Base-by-base conservation (phyloP, 2,329 filamentous ascomycete species). In the Plenodomus biglobosus region DNA sequence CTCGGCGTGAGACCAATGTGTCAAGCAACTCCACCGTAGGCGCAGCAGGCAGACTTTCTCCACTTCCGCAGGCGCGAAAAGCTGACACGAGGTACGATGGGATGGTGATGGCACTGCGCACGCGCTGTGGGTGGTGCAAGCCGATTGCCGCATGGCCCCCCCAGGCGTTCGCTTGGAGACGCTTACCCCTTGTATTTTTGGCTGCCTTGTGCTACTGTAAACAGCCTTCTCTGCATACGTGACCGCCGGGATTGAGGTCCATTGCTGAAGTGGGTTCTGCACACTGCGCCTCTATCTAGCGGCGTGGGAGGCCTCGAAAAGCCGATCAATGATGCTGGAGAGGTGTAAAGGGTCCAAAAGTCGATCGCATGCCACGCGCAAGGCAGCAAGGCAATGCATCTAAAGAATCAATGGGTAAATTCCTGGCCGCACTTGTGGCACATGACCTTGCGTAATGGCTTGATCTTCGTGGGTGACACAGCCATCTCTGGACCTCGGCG, bases 101-200 rank as follows among this genome's bases (percentile, higher is more conserved):
- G 34, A 19, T 13, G 27, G 15, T 21, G 16, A 41, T 35, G 35
- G 38, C 42, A 41, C 15, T 17, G 7, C 35, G 35, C 18, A 15
- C 27, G 30, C 24, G 38, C 19, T 19, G 37, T 41, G 38, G 30
- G 21, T 46, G 34, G 40, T 32, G 43, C 42, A 39, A 39, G 47
- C 30, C 18, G 39, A 32, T 42, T 40, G 46, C 46, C 35, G 42
- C 45, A 38, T 48, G 42, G 46, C 46, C 50, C 55, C 56, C 53
- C 40, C 44, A n/a, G n/a, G 13, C 37, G 42, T 52, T 56, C 48
- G 45, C 18, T 40, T 44, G 20, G 34, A 16, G 46, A 30, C 36
- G 18, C 45, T 44, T 45, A 42, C 44, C 38, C 39, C 37, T 43
- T 18, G n/a, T 38, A 40, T 50, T 46, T 35, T 38, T 30, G 43